Conservation (phyloP, 768 basidiomycete species). For the Collybia nuda region DNA sequence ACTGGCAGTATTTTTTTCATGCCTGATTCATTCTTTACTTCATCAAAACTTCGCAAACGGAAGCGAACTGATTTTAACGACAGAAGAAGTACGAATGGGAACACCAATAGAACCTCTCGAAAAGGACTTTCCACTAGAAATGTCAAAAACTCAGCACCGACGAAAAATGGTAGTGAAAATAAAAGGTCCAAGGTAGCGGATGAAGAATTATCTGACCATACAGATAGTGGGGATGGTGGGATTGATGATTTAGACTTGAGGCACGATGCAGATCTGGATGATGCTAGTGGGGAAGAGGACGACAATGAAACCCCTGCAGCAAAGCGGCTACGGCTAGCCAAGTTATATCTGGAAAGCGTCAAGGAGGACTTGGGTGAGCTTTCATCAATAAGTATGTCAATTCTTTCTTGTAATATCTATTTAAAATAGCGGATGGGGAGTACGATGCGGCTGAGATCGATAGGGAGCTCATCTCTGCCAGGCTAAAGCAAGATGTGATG, state of each 20-base stretch:
- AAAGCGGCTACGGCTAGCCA: slow-evolving; percentile 88
- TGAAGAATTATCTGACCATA: slow-evolving; percentile 72
- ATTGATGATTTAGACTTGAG: slow-evolving; percentile 80
- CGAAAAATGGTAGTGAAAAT: slow-evolving; percentile 20
- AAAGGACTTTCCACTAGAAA: slow-evolving; percentile 16
- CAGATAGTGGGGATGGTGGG: slow-evolving; percentile 48
- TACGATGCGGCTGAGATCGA: slow-evolving; percentile 97
- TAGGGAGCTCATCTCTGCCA: slow-evolving; percentile 84
- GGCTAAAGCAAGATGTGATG: slow-evolving; percentile 89
- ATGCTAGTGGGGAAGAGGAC: slow-evolving; percentile 74
- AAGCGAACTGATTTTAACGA: slow-evolving; percentile 45
- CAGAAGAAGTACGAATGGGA: slow-evolving; percentile 20
- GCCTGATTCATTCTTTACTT: slow-evolving; percentile 84
- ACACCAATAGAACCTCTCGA: slow-evolving; percentile 22
- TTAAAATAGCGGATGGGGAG: slow-evolving; percentile 70
- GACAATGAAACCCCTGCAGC: slow-evolving; percentile 89
- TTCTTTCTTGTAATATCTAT: background rate
- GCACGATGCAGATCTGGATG: slow-evolving; percentile 42
- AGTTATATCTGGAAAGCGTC: slow-evolving; percentile 85
- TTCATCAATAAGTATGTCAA: background rate
- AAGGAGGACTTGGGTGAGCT: slow-evolving; percentile 68
- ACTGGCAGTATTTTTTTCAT: slow-evolving; percentile 32
- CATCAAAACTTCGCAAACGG: slow-evolving; percentile 58
- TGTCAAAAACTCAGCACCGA: slow-evolving; percentile 25
- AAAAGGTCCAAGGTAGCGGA: slow-evolving; percentile 35